A percentile compares a stretch with the other conserved stretches of the same genome.
Evolutionary conservation across 1,139 yeast genomes (phyloP).

Genomic region (Blastobotrys serpentis): DNA sequence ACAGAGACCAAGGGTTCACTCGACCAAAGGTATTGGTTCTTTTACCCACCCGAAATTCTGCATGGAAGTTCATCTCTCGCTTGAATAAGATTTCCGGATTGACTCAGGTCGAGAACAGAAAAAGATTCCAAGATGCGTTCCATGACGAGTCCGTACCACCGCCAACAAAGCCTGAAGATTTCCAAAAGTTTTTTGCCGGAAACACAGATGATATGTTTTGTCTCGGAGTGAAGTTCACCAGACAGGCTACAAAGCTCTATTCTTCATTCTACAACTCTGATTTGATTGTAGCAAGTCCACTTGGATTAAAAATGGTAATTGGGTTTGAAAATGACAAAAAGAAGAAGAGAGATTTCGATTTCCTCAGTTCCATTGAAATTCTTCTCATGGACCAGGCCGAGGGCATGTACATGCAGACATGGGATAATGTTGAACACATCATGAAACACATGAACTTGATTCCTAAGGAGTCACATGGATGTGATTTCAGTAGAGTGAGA

Average conservation of each 20-base stretch:
- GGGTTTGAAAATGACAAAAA: conserved; percentile 46
- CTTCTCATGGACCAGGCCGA: conserved; percentile 79
- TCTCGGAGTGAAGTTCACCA: conserved; percentile 81
- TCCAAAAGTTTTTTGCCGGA: conserved; percentile 76
- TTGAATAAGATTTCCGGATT: conserved; percentile 63
- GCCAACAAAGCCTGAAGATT: conserved; percentile 75
- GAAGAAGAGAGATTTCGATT: conserved; percentile 53
- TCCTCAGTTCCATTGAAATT: conserved; percentile 83
- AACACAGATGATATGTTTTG: conserved; percentile 91
- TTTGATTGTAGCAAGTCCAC: conserved; percentile 84
- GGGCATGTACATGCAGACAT: conserved; percentile 87
- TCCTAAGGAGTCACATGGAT: conserved; percentile 76
- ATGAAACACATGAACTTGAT: conserved; percentile 68
- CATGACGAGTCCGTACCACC: conserved; percentile 51
- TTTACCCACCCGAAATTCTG: conserved; percentile 80
- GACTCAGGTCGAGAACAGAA: conserved; percentile 76
- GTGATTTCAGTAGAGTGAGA: conserved; percentile 88
- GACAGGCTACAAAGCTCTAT: conserved; percentile 80
- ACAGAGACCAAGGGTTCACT: conserved; percentile 92
- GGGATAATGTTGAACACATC: conserved; percentile 77
- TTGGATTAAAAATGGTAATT: conserved; percentile 80
- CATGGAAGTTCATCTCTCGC: conserved; percentile 65
- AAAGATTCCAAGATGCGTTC: conserved; percentile 72
- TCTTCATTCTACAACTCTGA: conserved; percentile 85
- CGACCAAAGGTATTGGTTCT: conserved; percentile 84